Conservation (phyloP, 176 grass and related monocot genomes). For the Triticum turgidum region DNA sequence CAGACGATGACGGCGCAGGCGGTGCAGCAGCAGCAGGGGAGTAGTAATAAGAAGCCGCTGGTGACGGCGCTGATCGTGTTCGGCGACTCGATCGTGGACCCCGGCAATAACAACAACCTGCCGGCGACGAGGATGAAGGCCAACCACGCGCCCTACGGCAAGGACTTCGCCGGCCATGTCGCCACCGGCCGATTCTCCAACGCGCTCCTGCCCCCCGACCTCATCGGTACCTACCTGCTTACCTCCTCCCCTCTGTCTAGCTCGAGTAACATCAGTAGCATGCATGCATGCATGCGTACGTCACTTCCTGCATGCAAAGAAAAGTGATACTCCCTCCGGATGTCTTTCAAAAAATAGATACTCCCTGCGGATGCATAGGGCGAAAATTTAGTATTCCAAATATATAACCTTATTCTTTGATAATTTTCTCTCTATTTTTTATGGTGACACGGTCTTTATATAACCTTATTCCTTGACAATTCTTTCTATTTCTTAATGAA, state of each 20-base stretch:
- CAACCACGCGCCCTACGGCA: slow-evolving; percentile 74
- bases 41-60: neutral
- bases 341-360: no score
- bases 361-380: no score
- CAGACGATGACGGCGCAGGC: neutral
- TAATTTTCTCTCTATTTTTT: no score
- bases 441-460: neutral
- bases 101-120: slow-evolving; percentile 76
- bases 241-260: no score
- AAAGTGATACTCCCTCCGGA: neutral
- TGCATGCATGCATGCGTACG: neutral
- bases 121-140: slow-evolving; percentile 46
- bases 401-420: no score
- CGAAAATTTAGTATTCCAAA: no score
- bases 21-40: neutral
- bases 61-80: slow-evolving; percentile 75
- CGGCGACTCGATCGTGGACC: slow-evolving; percentile 82
- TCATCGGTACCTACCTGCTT: slow-evolving; percentile 45
- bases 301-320: neutral
- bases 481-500: no score
- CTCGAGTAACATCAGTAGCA: no score
- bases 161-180: slow-evolving; percentile 45
- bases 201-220: slow-evolving; percentile 63
- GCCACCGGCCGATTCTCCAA: slow-evolving; percentile 76
- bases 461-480: no score